Percentiles rank a stretch among this genome's conserved stretches.
phyloP scores from a whole-genome alignment of 2,329 filamentous ascomycete species.

The Pyricularia sp. region DNA sequence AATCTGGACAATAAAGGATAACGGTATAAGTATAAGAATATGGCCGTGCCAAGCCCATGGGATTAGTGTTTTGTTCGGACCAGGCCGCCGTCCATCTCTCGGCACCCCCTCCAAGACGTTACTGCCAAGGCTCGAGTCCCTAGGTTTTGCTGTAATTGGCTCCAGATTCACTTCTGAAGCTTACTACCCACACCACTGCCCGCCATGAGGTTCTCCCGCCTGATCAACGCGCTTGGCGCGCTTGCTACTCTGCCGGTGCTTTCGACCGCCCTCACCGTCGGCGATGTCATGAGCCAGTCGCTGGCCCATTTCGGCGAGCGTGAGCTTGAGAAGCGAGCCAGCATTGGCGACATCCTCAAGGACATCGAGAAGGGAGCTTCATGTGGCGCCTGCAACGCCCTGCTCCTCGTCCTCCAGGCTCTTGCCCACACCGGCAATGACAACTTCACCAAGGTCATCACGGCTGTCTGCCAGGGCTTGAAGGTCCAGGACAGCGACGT shows the following conservation, averaged over 20 bases:
- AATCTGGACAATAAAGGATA: no score
- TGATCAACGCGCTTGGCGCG: not conserved
- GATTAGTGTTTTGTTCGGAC: no score
- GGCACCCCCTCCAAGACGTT: no score
- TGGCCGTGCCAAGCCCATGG: no score
- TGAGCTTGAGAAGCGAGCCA: not conserved
- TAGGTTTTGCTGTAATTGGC: no score
- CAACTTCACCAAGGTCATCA: not conserved
- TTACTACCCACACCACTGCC: not conserved
- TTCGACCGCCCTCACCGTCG: not conserved
- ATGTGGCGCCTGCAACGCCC: not conserved
- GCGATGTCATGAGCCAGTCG: not conserved
- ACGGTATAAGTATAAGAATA: no score
- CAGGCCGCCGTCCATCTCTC: no score
- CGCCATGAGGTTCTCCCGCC: not conserved
- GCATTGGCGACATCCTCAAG: not conserved
- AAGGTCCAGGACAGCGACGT: conserved; percentile 41
- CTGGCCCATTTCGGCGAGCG: not conserved
- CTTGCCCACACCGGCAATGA: not conserved
- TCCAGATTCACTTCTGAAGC: no score
- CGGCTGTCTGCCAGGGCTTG: not conserved
- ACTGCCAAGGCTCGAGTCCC: no score
- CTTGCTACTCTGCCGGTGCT: not conserved
- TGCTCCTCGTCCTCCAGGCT: not conserved
- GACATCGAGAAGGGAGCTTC: not conserved